Evolutionary conservation across 768 basidiomycete species (phyloP).

Genomic region (Holtermannia corniformis): DNA sequence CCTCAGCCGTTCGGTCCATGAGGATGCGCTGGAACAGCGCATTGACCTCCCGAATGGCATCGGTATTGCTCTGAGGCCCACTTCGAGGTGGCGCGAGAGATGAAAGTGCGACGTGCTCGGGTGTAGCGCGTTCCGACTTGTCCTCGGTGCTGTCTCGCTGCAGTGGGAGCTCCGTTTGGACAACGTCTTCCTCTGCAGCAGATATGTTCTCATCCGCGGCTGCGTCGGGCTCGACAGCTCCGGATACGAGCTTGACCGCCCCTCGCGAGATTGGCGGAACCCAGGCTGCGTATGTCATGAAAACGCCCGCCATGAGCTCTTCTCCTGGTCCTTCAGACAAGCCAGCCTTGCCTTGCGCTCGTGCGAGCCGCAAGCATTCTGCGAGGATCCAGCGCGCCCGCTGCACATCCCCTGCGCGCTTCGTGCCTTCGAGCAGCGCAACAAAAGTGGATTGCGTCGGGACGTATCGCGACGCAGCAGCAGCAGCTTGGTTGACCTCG

Average conservation of each 20-base stretch:
- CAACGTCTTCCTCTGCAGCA: neutral
- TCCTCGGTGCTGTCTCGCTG: neutral
- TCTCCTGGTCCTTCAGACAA: constrained; percentile 47
- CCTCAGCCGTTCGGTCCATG: neutral
- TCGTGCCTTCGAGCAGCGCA: constrained; percentile 82
- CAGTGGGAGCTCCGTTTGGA: neutral
- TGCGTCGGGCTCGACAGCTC: constrained; percentile 4
- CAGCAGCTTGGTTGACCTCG: neutral
- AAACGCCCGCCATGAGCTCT: constrained; percentile 68
- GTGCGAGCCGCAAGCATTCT: constrained; percentile 54
- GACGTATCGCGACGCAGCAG: constrained; percentile 42
- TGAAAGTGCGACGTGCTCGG: neutral
- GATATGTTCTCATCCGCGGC: constrained; percentile 9
- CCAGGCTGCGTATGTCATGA: constrained; percentile 79
- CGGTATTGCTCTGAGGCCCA: constrained; percentile 54
- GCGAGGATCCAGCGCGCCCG: constrained; percentile 83
- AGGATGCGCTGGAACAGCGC: constrained; percentile 56
- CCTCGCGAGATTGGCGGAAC: constrained; percentile 57
- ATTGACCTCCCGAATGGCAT: constrained; percentile 60
- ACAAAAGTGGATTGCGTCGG: constrained; percentile 65
- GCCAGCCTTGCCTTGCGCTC: constrained; percentile 5
- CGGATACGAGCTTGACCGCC: constrained; percentile 43
- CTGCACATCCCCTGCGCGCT: constrained; percentile 70
- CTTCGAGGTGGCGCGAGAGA: constrained; percentile 24
- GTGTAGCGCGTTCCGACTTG: neutral